A percentile compares a stretch with the other conserved stretches of the same genome.
phyloP scores from a whole-genome alignment of 805 yeast species.

The Pichia scutulata region DNA sequence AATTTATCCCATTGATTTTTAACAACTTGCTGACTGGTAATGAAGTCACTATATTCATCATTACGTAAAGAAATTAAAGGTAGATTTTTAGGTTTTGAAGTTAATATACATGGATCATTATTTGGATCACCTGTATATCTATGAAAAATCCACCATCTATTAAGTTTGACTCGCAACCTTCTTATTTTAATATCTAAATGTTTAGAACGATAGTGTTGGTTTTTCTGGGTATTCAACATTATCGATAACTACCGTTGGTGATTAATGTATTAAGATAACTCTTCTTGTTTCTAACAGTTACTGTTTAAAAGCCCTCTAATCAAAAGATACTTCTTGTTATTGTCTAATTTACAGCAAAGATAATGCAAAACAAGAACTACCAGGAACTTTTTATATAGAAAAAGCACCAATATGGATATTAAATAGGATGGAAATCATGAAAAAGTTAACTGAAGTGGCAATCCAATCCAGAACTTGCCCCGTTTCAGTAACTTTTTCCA shows the following conservation, averaged over 20 bases:
- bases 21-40: conserved; percentile 1
- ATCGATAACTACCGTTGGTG: neutral
- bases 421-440: neutral
- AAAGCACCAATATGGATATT: neutral
- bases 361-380: too few relatives aligned
- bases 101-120: conserved; percentile 17
- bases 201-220: neutral
- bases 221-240: conserved; percentile 4
- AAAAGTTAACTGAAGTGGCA: too few relatives aligned
- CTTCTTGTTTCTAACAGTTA: neutral
- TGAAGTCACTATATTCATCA: conserved; percentile 15
- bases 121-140: conserved; percentile 17
- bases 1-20: neutral
- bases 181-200: conserved; percentile 2
- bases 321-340: too few relatives aligned
- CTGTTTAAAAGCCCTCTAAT: too few relatives aligned
- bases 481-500: neutral
- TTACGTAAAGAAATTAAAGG: conserved; percentile 24
- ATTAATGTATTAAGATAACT: neutral
- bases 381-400: too few relatives aligned
- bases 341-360: neutral
- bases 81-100: conserved; percentile 19
- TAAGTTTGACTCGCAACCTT: conserved; percentile 17
- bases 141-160: conserved; percentile 23
- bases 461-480: neutral